Conservation (phyloP, 2,329 filamentous ascomycete species). For the Fusarium udum region DNA sequence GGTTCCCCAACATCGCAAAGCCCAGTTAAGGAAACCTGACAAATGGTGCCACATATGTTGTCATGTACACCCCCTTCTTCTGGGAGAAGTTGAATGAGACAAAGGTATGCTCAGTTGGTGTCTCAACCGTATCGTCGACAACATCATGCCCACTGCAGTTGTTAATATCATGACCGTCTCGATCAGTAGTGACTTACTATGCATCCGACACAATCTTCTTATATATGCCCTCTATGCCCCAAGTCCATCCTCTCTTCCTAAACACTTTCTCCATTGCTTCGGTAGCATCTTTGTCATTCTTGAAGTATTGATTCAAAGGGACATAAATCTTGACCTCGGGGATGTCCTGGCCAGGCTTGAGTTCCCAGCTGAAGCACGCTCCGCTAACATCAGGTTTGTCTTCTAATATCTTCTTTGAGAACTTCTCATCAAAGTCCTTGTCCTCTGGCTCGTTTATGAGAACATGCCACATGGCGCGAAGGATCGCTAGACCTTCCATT, state of each 20-base stretch:
- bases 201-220: conserved; percentile 16
- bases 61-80: conserved; percentile 24
- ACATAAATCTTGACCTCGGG: conserved; percentile 43
- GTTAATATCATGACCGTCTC: background rate
- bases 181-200: background rate
- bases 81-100: conserved; percentile 23
- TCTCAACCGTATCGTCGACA: background rate
- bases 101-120: conserved; percentile 19
- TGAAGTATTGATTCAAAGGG: conserved; percentile 39
- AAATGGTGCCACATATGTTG: conserved; percentile 22
- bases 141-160: conserved; percentile 4
- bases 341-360: conserved; percentile 33
- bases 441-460: conserved; percentile 39
- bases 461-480: conserved; percentile 40
- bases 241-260: conserved; percentile 22
- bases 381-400: conserved; percentile 30
- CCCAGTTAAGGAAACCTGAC: background rate
- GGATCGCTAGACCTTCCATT: conserved; percentile 33
- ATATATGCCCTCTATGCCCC: conserved; percentile 22
- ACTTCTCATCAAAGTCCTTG: conserved; percentile 6
- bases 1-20: rapidly evolving
- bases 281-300: conserved; percentile 10
- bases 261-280: conserved; percentile 24
- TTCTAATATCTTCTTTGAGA: conserved; percentile 18
- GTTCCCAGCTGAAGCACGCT: conserved; percentile 42